Evolutionary conservation across 768 basidiomycete genomes (phyloP).

Genomic region (Naematelia aurantialba): DNA sequence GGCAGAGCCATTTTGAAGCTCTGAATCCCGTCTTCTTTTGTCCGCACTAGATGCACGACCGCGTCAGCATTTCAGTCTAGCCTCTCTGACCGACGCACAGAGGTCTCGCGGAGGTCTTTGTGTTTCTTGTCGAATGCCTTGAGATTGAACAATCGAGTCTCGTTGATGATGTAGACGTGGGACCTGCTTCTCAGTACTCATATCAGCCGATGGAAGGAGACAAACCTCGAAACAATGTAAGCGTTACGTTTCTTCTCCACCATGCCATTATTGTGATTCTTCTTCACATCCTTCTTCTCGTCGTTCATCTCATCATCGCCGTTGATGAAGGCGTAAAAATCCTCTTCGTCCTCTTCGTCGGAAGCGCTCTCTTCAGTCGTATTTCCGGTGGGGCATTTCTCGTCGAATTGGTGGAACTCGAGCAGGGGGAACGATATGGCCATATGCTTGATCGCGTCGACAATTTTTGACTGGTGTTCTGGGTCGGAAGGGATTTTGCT

Average conservation of each 20-base stretch:
- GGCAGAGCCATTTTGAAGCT: slow-evolving; percentile 14
- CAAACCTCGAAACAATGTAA: slow-evolving; percentile 15
- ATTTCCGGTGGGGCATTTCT: slow-evolving; percentile 8
- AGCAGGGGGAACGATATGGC: slow-evolving; percentile 9
- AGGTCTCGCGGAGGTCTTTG: slow-evolving; percentile 13
- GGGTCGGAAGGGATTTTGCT: slow-evolving; percentile 2
- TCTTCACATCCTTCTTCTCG: slow-evolving; percentile 1
- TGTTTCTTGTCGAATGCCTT: slow-evolving; percentile 22
- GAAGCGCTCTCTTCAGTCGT: not conserved
- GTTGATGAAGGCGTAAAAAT: slow-evolving; percentile 10
- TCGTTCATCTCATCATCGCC: slow-evolving; percentile 12
- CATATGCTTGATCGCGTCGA: not conserved
- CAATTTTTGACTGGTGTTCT: not conserved
- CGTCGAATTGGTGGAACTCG: slow-evolving; percentile 9
- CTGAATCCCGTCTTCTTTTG: slow-evolving; percentile 1
- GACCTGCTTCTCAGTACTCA: slow-evolving; percentile 5
- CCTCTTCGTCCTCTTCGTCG: slow-evolving; percentile 12
- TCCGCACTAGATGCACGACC: slow-evolving; percentile 18
- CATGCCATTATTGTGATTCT: not conserved
- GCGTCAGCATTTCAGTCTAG: not conserved
- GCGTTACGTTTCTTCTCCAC: slow-evolving; percentile 11
- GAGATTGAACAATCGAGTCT: slow-evolving; percentile 16
- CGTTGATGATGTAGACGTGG: slow-evolving; percentile 30
- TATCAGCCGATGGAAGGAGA: not conserved
- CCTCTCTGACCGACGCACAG: slow-evolving; percentile 16